Evolutionary conservation across 805 yeast species (phyloP), one percentile per base, ranked within the genome.

Genomic region (Yarrowia sp.): DNA sequence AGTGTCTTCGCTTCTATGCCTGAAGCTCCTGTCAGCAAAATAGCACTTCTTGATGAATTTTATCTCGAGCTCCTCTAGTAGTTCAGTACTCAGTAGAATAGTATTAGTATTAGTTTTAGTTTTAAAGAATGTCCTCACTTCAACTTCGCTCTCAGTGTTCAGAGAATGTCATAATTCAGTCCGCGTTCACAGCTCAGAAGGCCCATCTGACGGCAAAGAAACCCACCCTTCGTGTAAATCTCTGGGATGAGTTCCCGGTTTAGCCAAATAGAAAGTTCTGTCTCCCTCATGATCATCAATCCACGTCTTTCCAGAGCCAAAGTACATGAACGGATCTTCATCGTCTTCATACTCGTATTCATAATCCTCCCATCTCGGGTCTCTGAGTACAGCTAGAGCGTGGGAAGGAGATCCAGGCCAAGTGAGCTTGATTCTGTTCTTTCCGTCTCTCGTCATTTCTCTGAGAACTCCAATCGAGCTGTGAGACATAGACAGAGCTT

Each of bases 301-400:
- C 59, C 59, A 51, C 2, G 66, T 64, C 42, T 65, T 27, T 16
- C 66, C 66, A 35, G 44, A 62, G 8, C 66, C 66, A 24, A 63
- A 64, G 44, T 36, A 65, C 16, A 35, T 38, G 49, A 47, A 65
- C 21, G 62, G 56, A 51, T 65, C 55, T 7, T 55, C 49, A 4
- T 65, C 41, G 35, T 63, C 42, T 22, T 47, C 56, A 29, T 63
- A 64, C 25, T 32, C 63, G 31, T 53, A 32, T 6, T 63, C 64
- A 39, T 49, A 65, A 33, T 65, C 66, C 25, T 65, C 66, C 35
- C 65, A 51, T 27, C 66, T 56, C 13, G 61, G 42, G 13, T 42
- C 32, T n/a, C 56, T 29, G 14, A 56, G 47, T 19, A 65, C 44
- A 18, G 46, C 53, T 2, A 56, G 44, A 32, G 53, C 51, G 44